Evolutionary conservation across 2,329 filamentous ascomycete species (phyloP), one percentile per base, ranked within the genome.

Genomic region (Colletotrichum sidae): DNA sequence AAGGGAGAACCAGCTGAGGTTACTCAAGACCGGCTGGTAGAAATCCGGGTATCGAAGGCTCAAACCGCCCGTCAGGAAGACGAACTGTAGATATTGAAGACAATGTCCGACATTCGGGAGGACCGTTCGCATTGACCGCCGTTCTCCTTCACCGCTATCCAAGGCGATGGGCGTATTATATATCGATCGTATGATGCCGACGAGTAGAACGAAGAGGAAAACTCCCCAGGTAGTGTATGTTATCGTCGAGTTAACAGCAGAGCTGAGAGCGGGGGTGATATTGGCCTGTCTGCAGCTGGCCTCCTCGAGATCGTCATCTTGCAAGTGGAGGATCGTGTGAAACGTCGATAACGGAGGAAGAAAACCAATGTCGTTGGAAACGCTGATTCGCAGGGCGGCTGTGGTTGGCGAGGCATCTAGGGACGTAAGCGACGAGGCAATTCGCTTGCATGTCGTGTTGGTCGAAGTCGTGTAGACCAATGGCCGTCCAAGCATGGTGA

Each of bases 71-170:
- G 90, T 88, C 65, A 94, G 80, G 50, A 93, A 89, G 54, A 91
- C 83, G 72, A 92, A 93, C 71, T 94, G 91, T 11, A 94, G 85
- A 73, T 93, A 93, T 70, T 92, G 88, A 41, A 94, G 79, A 71
- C 90, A 93, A 72, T 93, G 69, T 13, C 69, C 71, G 9, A 73
- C 67, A 6, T 68, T 65, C 3, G 69, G 70, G 6, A 72, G 68
- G 34, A 69, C 42, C 15, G 67, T 53, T 25, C 50, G 58, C 54
- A 55, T 41, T 4, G 52, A 33, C 54, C 44, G 41, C 55, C 49
- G 33, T 34, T 54, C 45, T 17, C 47, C 50, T 8, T 58, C 49
- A 8, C 25, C 25, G 25, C 4, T 25, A 25, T 61, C 54, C 7
- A 65, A 10, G 8, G 49, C 41, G 15, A 67, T 17, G 25, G 62